Evolutionary conservation across 2,329 filamentous ascomycete species (phyloP).

Genomic region (Trematosphaeria pertusa): DNA sequence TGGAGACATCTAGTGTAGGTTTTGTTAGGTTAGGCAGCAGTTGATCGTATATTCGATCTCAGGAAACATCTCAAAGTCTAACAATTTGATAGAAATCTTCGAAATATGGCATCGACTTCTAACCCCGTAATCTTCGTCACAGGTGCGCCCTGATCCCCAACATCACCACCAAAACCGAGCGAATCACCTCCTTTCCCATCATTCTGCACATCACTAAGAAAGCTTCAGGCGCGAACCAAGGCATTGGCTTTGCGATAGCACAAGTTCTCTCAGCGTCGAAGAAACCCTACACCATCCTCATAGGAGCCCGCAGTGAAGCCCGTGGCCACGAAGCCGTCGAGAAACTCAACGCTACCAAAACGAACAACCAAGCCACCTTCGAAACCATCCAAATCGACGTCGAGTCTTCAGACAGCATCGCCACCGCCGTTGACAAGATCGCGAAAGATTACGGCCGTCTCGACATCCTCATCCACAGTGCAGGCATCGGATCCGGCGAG

Average conservation of each 20-base stretch:
- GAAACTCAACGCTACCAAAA: slow-evolving; percentile 10
- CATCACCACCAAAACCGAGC: no score
- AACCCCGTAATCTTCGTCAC: no score
- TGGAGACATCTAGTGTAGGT: no score
- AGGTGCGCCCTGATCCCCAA: no score
- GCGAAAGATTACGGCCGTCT: slow-evolving; percentile 48
- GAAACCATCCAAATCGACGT: slow-evolving; percentile 32
- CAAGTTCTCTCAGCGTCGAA: slow-evolving; percentile 22
- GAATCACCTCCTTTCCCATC: no score
- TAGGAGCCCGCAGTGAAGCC: slow-evolving; percentile 19
- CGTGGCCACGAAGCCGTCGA: slow-evolving; percentile 17
- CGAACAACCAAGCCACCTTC: slow-evolving; percentile 15
- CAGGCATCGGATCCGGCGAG: slow-evolving; percentile 58
- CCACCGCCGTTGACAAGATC: slow-evolving; percentile 28
- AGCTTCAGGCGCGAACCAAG: slow-evolving; percentile 27
- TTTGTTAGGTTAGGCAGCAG: no score
- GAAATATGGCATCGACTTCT: no score
- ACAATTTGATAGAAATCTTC: no score
- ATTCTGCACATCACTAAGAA: no score
- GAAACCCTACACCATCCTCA: slow-evolving; percentile 21
- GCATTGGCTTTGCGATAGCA: slow-evolving; percentile 22
- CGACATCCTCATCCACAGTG: slow-evolving; percentile 85
- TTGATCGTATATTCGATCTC: no score
- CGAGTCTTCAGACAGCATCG: slow-evolving; percentile 24
- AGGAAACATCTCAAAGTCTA: no score